Evolutionary conservation across 257 asterid species (phyloP), one percentile per base, ranked within the genome.

Genomic region (Anisodus acutangulus): DNA sequence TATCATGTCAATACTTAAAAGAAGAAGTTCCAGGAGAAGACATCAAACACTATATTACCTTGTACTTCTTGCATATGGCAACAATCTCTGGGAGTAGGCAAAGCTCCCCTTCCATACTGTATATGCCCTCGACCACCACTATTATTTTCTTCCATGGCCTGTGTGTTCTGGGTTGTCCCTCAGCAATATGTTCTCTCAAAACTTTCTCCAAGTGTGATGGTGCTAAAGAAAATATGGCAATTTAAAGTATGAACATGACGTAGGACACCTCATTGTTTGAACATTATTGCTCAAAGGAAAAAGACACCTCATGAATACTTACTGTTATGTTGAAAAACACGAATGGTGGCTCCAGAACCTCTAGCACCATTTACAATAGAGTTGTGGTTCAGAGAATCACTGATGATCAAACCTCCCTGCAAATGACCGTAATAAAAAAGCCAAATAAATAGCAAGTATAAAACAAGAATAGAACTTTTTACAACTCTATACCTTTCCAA

Each of bases 101-200:
- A 60, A 96, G 91, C 87, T 97, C 99, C 80, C 99, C 99, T 86
- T 97, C 99, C 99, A 97, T 95, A 88, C 98, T 94, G 87, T 97
- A 95, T 84, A 95, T 97, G 62, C 99, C 98, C 89, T 95, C 98
- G 90, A 97, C 98, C 88, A 93, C 91, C 76, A 97, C 97, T 64
- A 93, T 89, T 74, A 93, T 93, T 90, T 97, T 95, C 84, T 95
- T 95, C 98, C 99, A 97, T 68, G 99, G 98, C 84, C 97, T 91
- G 88, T 95, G 97, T 49, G 97, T 94, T 89, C 98, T 90, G 41
- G 99, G 98, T 88, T 93, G 98, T 63, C 98, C 99, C 35, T 93
- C 98, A 82, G 97, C 94, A 85, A 95, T 94, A 82, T 93, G 98
- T 82, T 92, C 98, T 88, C 94, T 90, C 79, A 94, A 88, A 83